Percentiles rank a stretch among this genome's conserved stretches.
phyloP scores from a whole-genome alignment of 1,139 yeast genomes.

The Candida tropicalis region DNA sequence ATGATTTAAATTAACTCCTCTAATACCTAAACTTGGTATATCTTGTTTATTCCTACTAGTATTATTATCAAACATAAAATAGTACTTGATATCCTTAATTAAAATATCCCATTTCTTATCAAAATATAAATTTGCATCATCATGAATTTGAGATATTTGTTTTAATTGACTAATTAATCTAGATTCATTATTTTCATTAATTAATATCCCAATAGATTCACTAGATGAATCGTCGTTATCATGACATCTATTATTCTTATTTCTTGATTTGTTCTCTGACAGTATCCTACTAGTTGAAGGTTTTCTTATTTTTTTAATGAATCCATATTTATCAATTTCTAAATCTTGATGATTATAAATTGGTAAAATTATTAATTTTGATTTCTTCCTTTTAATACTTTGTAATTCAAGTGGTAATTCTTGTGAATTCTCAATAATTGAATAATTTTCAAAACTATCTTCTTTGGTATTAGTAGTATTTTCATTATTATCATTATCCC shows the following conservation, averaged over 20 bases:
- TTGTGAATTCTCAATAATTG: constrained; percentile 2
- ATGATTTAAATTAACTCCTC: constrained; percentile 7
- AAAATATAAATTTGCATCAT: constrained; percentile 29
- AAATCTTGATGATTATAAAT: constrained; percentile 17
- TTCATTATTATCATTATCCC: background rate
- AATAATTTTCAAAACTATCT: background rate
- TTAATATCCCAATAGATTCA: constrained; percentile 10
- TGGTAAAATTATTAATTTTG: background rate
- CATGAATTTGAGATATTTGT: constrained; percentile 38
- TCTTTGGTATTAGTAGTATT: constrained; percentile 2
- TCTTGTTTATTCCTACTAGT: constrained; percentile 11
- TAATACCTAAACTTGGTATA: constrained; percentile 14
- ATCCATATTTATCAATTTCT: constrained; percentile 54
- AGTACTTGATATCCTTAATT: constrained; percentile 28
- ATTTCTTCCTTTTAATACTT: constrained; percentile 8
- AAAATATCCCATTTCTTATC: constrained; percentile 40
- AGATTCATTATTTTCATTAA: constrained; percentile 5
- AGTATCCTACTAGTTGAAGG: constrained; percentile 1
- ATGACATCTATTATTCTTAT: no score
- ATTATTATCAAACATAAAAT: constrained; percentile 17
- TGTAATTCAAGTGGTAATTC: constrained; percentile 51
- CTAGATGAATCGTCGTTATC: background rate
- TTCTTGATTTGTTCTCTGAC: no score
- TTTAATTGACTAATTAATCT: constrained; percentile 29
- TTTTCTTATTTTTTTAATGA: constrained; percentile 30